Conservation (phyloP, 1,284 basidiomycete genomes). For the Apiotrichum laibachii region DNA sequence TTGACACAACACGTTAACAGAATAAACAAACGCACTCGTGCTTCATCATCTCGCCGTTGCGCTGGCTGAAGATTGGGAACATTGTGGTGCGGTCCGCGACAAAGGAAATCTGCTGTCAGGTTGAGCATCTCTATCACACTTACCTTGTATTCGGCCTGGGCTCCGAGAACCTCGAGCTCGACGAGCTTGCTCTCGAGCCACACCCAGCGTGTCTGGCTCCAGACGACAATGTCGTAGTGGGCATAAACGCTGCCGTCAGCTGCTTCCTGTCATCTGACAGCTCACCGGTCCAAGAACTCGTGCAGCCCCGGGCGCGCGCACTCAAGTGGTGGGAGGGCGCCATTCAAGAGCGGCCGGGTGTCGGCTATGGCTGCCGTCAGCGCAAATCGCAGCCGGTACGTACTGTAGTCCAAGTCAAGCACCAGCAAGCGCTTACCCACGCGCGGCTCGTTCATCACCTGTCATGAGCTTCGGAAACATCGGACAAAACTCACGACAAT, state of each 20-base stretch:
- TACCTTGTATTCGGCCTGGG: constrained; percentile 65
- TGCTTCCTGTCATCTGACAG: constrained; percentile 20
- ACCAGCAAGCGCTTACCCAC: constrained; percentile 76
- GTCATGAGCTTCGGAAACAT: background rate
- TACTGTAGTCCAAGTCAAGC: constrained; percentile 85
- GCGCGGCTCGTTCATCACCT: constrained; percentile 72
- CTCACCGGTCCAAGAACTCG: constrained; percentile 62
- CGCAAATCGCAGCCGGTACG: constrained; percentile 21
- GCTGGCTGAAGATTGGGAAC: constrained; percentile 73
- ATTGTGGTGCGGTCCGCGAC: constrained; percentile 82
- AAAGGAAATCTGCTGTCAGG: constrained; percentile 42
- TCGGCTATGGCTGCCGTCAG: constrained; percentile 66
- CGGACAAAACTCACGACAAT: constrained; percentile 38
- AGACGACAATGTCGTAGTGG: constrained; percentile 80
- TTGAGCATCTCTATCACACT: constrained; percentile 16
- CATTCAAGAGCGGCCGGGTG: constrained; percentile 73
- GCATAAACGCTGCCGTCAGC: constrained; percentile 60
- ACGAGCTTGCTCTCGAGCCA: constrained; percentile 89
- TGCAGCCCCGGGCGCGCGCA: constrained; percentile 80
- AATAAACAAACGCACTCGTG: constrained; percentile 56
- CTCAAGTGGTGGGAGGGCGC: constrained; percentile 70
- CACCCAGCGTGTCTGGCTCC: constrained; percentile 78
- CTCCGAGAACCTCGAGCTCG: constrained; percentile 80
- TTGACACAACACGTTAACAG: too few species aligned
- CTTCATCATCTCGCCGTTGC: constrained; percentile 69